Evolutionary conservation across 148 eudicot species (phyloP).

Genomic region (Silene uniflora): DNA sequence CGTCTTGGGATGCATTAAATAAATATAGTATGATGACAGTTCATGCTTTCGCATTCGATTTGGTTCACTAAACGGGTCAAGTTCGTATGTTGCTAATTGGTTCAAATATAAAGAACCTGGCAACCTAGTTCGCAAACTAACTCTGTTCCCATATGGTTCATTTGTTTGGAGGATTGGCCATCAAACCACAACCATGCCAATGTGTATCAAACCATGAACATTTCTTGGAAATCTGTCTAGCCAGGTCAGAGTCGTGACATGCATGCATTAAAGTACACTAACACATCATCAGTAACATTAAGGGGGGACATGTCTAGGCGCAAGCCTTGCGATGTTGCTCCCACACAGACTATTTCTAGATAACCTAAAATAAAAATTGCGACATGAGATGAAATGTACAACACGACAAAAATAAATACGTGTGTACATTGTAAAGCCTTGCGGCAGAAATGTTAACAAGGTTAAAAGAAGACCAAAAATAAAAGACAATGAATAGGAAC

Average conservation of each 20-base stretch:
- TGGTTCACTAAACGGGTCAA: neutral
- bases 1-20: neutral
- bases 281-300: neutral
- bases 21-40: neutral
- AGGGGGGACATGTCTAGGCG: neutral
- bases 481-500: neutral
- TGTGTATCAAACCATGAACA: neutral
- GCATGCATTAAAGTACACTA: neutral
- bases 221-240: conserved; percentile 3
- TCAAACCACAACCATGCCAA: neutral
- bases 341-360: neutral
- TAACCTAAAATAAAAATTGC: neutral
- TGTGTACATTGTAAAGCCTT: neutral
- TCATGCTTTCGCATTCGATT: neutral
- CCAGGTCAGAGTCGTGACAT: neutral
- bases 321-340: neutral
- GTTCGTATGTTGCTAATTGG: neutral
- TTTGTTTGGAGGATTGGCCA: too few relatives aligned
- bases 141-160: too few relatives aligned
- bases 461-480: neutral
- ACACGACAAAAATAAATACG: neutral
- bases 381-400: neutral
- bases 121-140: too few relatives aligned
- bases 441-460: neutral
- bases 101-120: too few relatives aligned